Evolutionary conservation across 495 filamentous ascomycete species (phyloP).

Genomic region (Podospora comata): DNA sequence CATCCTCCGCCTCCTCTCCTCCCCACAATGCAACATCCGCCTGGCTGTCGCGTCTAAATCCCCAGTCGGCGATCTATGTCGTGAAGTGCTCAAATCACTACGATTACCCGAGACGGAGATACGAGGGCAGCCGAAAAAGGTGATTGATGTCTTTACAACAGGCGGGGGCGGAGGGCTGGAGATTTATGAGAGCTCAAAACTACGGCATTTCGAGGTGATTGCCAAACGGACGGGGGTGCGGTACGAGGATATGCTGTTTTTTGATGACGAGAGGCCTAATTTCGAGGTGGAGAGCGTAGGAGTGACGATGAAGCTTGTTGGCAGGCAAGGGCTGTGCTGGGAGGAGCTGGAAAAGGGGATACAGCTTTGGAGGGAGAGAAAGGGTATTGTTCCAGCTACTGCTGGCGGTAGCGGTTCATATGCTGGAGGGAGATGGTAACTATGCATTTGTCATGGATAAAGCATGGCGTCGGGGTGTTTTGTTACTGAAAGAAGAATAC

Average conservation of each 20-base stretch:
- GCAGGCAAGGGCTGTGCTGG: slow-evolving; percentile 69
- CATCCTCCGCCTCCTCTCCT: slow-evolving; percentile 61
- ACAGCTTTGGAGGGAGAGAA: slow-evolving; percentile 69
- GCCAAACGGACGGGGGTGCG: slow-evolving; percentile 61
- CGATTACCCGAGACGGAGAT: slow-evolving; percentile 44
- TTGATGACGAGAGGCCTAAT: slow-evolving; percentile 90
- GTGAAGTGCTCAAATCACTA: slow-evolving; percentile 74
- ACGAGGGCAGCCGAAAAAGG: slow-evolving; percentile 44
- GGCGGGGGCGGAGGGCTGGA: slow-evolving; percentile 62
- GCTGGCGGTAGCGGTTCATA: background rate
- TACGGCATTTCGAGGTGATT: slow-evolving; percentile 74
- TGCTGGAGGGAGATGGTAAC: background rate
- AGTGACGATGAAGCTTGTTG: slow-evolving; percentile 76
- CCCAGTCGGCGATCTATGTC: slow-evolving; percentile 70
- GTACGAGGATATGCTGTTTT: slow-evolving; percentile 90
- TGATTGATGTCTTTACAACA: slow-evolving; percentile 65
- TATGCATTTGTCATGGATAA: background rate
- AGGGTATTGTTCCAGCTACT: slow-evolving; percentile 37
- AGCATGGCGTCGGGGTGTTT: background rate
- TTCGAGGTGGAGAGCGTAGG: slow-evolving; percentile 79
- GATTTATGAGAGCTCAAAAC: slow-evolving; percentile 87
- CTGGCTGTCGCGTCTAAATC: slow-evolving; percentile 83
- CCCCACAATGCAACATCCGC: slow-evolving; percentile 44
- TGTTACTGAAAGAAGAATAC: background rate
- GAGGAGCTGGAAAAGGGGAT: slow-evolving; percentile 78